Base-by-base conservation (phyloP, 208 protist genomes). In the Tritrichomonas musculus region DNA sequence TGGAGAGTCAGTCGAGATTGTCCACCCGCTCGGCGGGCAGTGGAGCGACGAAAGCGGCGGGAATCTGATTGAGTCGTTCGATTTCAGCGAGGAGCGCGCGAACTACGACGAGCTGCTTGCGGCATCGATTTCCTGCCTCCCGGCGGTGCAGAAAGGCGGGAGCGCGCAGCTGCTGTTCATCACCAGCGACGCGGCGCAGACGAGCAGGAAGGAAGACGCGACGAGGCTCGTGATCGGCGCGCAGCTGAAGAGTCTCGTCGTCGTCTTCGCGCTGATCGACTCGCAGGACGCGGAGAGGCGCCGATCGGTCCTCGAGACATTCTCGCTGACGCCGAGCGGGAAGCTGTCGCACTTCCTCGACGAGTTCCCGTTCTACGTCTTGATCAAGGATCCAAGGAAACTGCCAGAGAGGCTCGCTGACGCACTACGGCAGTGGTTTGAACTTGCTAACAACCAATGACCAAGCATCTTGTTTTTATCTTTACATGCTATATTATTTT, bases 381-480 rank as follows among this genome's bases (percentile, higher is more conserved):
- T 99, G 80, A 96, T 99, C 55, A 96, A 98, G 92, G 97, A 99
- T 66, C 96, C 99, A 53, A 95, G 97, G 49, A 96, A 95, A 57
- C 96, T 99, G 57, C 98, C 99, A 9, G 95, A 97, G 65, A 96
- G 99, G 57, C 96, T 99, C 25, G 96, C 97, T 25, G 98, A 99
- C 96, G 97, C 99, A 14, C 97, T 99, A 93, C 96, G 98, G 44
- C 99, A 99, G 96, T 99, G 98, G 98, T 98, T 99, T 93, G 97
- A 98, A 93, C 92, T 98, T 33, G 66, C 77, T 0, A 88, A 88
- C 39, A 69, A 69, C 27, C 64, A 69, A 69, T 69, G 30, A 69
- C 17, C 17, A 17, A 17, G 5, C 5, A 22, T 60, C 17, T 60
- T 60, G 53, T 60, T 22, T 60, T 60, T 22, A 22, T 60, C 17